Evolutionary conservation across 2,329 filamentous ascomycete genomes (phyloP), one percentile per base, ranked within the genome.

Genomic region (Phialophora chinensis): DNA sequence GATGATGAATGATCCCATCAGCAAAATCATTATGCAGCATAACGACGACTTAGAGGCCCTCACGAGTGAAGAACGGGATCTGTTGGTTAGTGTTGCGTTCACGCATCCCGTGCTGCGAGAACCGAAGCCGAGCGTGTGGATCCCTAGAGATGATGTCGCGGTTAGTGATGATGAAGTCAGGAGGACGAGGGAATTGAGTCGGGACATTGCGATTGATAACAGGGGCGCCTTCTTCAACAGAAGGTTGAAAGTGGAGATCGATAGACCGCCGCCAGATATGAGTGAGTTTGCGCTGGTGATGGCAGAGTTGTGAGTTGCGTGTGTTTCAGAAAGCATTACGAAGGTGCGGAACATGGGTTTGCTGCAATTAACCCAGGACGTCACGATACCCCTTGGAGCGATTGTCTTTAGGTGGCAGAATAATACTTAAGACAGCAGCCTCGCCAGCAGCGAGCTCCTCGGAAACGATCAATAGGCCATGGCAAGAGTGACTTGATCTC

Each of bases 181-280:
- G 65, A 65, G 65, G 53, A 66, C 66, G 20, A 62, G 55, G 49
- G 72, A 68, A 31, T 67, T 73, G 62, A 70, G 69, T 42, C 50
- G 42, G 3, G 53, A 70, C 20, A 52, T 74, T 31, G 47, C 63
- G 31, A 73, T 73, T 47, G 70, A 69, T 49, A 72, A 73, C 50
- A 56, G 67, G 14, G 73, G 73, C 52, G 73, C 73, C 14, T 72
- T 63, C 42, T 70, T 74, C 58, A 71, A 71, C 20, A 60, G 54
- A 27, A 68, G 59, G 23, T 66, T 72, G 20, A 76, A 76, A 60
- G 72, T 74, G 35, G 63, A 71, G 70, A 68, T 76, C 54, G 72
- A 73, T 42, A 73, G 71, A 66, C 74, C 73, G 66, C 74, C 75
- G 56, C 74, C 74, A 56, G 75, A 76, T 66, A 74, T 75, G 70